phyloP scores from a whole-genome alignment of 2,329 filamentous ascomycete genomes.

The Elsinoe ampelina region DNA sequence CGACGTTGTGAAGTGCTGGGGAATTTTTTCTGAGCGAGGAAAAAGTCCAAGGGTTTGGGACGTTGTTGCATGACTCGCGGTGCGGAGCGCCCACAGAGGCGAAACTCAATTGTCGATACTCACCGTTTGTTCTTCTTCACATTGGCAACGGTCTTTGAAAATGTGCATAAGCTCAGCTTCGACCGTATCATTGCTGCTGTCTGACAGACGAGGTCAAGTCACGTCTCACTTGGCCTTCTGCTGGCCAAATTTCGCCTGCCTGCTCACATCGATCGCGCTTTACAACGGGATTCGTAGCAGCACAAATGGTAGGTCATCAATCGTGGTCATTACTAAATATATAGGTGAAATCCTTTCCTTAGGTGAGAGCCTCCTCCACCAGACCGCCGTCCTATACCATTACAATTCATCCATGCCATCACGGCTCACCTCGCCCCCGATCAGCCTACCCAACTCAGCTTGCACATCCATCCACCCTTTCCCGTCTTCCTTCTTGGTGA shows the following conservation, averaged over 20 bases:
- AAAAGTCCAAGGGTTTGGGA: not conserved
- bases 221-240: no score
- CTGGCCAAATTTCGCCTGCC: no score
- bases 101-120: not conserved
- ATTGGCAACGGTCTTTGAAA: not conserved
- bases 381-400: not conserved
- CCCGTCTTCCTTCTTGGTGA: slow-evolving; percentile 10
- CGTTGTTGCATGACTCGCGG: not conserved
- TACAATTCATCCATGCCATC: not conserved
- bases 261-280: no score
- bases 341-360: not conserved
- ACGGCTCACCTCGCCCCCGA: not conserved
- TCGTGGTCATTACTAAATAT: not conserved
- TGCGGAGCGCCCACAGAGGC: not conserved
- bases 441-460: slow-evolving; percentile 10
- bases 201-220: no score
- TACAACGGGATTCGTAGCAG: not conserved
- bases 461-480: slow-evolving; percentile 12
- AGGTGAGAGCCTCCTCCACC: not conserved
- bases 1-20: not conserved
- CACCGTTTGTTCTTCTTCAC: not conserved
- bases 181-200: no score
- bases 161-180: not conserved
- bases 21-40: not conserved
- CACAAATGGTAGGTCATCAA: not conserved